phyloP scores from a whole-genome alignment of 2,329 filamentous ascomycete species.

The Nigrospora osmanthi region DNA sequence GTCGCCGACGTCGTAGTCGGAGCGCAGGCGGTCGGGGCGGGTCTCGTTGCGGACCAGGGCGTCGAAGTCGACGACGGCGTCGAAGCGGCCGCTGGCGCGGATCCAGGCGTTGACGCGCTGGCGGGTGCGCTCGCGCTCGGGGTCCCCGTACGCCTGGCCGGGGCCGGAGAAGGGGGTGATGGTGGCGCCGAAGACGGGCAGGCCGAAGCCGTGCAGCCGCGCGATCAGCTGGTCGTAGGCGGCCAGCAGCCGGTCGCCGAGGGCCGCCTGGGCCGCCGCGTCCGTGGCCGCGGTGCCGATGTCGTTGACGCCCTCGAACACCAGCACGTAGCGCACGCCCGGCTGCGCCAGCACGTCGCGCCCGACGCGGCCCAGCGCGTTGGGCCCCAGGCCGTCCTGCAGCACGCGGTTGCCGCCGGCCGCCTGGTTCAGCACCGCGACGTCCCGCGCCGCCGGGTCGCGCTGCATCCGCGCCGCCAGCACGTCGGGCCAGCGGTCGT shows the following conservation, averaged over 20 bases:
- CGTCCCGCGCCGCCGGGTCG: constrained; percentile 23
- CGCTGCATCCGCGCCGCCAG: constrained; percentile 36
- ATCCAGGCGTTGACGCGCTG: constrained; percentile 53
- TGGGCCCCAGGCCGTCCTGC: constrained; percentile 50
- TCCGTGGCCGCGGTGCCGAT: constrained; percentile 44
- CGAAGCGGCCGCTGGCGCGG: constrained; percentile 43
- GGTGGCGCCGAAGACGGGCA: constrained; percentile 51
- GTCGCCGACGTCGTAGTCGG: constrained; percentile 46
- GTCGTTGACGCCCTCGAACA: constrained; percentile 59
- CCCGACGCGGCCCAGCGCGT: constrained; percentile 46
- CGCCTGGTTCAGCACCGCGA: constrained; percentile 51
- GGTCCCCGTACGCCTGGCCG: constrained; percentile 40
- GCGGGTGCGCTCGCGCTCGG: constrained; percentile 43
- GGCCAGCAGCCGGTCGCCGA: constrained; percentile 39
- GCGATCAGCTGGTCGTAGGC: constrained; percentile 49
- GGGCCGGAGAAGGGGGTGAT: constrained; percentile 48
- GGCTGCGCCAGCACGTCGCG: constrained; percentile 51
- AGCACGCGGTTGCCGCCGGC: constrained; percentile 57
- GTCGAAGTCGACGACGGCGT: constrained; percentile 57
- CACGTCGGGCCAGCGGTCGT: constrained; percentile 34
- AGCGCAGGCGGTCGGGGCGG: constrained; percentile 28
- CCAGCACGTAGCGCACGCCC: constrained; percentile 44
- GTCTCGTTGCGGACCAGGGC: constrained; percentile 37
- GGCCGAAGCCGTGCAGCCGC: constrained; percentile 41
- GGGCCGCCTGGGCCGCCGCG: constrained; percentile 28